Evolutionary conservation across 2,329 filamentous ascomycete genomes (phyloP).

Genomic region (Rutstroemia sp.): DNA sequence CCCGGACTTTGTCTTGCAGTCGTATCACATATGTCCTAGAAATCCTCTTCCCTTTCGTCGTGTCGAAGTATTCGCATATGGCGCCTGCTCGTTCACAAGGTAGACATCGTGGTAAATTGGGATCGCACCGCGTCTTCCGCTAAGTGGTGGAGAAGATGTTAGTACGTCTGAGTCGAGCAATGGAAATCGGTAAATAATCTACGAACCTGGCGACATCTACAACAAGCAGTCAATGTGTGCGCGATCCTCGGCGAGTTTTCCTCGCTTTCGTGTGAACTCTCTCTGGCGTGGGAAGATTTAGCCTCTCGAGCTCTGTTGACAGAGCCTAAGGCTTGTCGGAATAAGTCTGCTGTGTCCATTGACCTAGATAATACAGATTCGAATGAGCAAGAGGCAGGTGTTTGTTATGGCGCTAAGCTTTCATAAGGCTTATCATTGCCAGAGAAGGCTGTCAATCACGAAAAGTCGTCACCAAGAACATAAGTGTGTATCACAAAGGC

Average conservation of each 20-base stretch:
- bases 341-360: slow-evolving; percentile 55
- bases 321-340: slow-evolving; percentile 48
- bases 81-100: slow-evolving; percentile 90
- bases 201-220: slow-evolving; percentile 68
- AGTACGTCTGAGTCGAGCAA: slow-evolving; percentile 32
- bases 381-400: background rate
- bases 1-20: slow-evolving; percentile 78
- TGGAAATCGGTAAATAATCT: slow-evolving; percentile 5
- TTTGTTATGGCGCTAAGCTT: slow-evolving; percentile 12
- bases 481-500: background rate
- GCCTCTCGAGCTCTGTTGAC: slow-evolving; percentile 28
- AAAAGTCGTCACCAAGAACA: slow-evolving; percentile 1
- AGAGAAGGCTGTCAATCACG: slow-evolving; percentile 5
- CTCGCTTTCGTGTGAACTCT: slow-evolving; percentile 39
- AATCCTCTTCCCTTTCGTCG: slow-evolving; percentile 76
- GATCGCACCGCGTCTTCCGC: slow-evolving; percentile 96
- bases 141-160: slow-evolving; percentile 10
- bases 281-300: slow-evolving; percentile 22
- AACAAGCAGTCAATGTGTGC: slow-evolving; percentile 74
- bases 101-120: slow-evolving; percentile 80
- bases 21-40: slow-evolving; percentile 88
- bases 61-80: slow-evolving; percentile 92
- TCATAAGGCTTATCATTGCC: slow-evolving; percentile 22
- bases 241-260: slow-evolving; percentile 56
- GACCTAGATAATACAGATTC: slow-evolving; percentile 11